These are phyloP conservation scores for Sclerotinia trifoliorum DNA, from an alignment of 2,329 filamentous ascomycete genomes.

Conservation along the genomic window DNA sequence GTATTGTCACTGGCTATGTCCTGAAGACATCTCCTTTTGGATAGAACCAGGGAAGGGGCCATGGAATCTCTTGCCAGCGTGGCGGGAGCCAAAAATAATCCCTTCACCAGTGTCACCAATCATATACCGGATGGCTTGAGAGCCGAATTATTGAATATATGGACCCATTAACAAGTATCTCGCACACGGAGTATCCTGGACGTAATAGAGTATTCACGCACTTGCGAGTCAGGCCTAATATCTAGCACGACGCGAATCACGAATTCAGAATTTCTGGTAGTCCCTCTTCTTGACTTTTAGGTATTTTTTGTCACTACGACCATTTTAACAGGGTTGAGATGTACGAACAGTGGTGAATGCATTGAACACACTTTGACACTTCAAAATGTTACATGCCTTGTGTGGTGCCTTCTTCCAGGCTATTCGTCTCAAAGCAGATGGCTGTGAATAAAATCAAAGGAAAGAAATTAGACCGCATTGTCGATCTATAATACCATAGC, in stretches of 20 bases:
- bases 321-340: background rate
- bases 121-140: background rate
- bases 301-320: constrained; percentile 3
- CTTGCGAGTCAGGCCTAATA: constrained; percentile 16
- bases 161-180: background rate
- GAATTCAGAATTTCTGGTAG: background rate
- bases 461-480: too few species aligned
- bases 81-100: background rate
- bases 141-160: background rate
- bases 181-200: background rate
- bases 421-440: background rate
- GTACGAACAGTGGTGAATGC: background rate
- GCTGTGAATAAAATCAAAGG: background rate
- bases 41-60: background rate
- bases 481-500: background rate
- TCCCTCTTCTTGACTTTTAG: background rate
- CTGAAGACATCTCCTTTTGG: background rate
- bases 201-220: background rate
- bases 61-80: background rate
- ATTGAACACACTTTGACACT: background rate
- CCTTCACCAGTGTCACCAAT: background rate
- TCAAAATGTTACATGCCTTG: background rate
- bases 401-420: background rate
- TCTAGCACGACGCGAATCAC: constrained; percentile 24
- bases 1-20: constrained; percentile 9